These are phyloP conservation scores for Penicillium sp. DNA, from an alignment of 2,329 filamentous ascomycete genomes.

Conservation along the genomic window DNA sequence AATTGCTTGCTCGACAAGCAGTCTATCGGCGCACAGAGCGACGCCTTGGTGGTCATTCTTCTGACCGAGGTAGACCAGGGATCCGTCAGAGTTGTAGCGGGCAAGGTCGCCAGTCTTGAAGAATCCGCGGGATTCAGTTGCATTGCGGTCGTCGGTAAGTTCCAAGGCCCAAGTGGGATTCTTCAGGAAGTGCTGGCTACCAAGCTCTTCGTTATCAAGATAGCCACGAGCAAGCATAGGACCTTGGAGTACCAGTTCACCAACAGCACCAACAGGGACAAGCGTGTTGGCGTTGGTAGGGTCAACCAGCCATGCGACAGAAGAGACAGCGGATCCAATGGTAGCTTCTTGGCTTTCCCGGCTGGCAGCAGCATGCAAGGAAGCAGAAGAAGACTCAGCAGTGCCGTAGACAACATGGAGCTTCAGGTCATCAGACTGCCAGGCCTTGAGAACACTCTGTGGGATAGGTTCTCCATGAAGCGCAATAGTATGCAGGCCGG, in stretches of 20 bases:
- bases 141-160: constrained; percentile 21
- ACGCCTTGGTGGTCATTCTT: constrained; percentile 19
- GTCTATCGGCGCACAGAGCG: constrained; percentile 1
- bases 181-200: constrained; percentile 50
- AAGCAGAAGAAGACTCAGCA: constrained; percentile 24
- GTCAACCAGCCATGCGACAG: constrained; percentile 35
- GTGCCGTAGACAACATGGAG: constrained; percentile 26
- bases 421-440: constrained; percentile 16
- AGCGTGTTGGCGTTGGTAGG: constrained; percentile 26
- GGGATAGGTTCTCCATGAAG: constrained; percentile 20
- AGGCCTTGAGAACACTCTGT: constrained; percentile 4
- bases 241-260: constrained; percentile 38
- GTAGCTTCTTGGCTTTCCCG: background rate
- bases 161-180: constrained; percentile 27
- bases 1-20: constrained; percentile 15
- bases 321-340: constrained; percentile 26
- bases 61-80: constrained; percentile 31
- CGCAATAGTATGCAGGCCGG: constrained; percentile 22
- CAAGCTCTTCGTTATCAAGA: constrained; percentile 47
- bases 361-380: constrained; percentile 13
- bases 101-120: constrained; percentile 41
- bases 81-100: constrained; percentile 37
- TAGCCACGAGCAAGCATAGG: constrained; percentile 42
- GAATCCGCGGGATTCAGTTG: constrained; percentile 6
- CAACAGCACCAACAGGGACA: constrained; percentile 33